Evolutionary conservation across 2,329 filamentous ascomycete species (phyloP).

Genomic region (Diplodia mutila): DNA sequence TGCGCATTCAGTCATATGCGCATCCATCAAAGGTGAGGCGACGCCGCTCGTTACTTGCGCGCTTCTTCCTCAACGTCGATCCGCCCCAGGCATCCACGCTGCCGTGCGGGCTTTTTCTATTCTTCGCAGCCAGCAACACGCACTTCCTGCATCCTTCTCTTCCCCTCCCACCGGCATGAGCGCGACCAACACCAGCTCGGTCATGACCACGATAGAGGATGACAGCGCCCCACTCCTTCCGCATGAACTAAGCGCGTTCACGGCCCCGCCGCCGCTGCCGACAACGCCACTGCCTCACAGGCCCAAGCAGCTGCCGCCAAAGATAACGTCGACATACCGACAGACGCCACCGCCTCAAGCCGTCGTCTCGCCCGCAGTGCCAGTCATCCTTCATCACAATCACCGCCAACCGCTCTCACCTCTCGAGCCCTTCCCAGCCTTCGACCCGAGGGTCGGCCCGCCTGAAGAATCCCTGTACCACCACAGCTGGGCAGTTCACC

Average conservation of each 20-base stretch:
- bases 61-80: background rate
- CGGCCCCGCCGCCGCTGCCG: background rate
- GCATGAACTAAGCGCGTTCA: conserved; percentile 1
- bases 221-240: conserved; percentile 5
- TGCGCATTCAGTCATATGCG: background rate
- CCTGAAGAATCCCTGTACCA: background rate
- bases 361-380: background rate
- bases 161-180: background rate
- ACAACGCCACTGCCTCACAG: background rate
- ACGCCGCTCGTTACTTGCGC: background rate
- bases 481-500: background rate
- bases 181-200: background rate
- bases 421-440: conserved; percentile 14
- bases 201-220: background rate
- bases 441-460: conserved; percentile 2
- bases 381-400: too few species aligned
- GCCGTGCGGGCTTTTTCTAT: background rate
- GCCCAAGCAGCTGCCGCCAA: background rate
- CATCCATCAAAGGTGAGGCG: background rate
- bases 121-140: background rate
- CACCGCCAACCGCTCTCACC: background rate
- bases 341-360: background rate
- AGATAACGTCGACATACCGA: background rate
- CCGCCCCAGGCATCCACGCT: too few species aligned
- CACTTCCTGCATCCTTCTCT: background rate